Base-by-base conservation (phyloP, 1,139 yeast species). In the Suhomyces ambrosiae region DNA sequence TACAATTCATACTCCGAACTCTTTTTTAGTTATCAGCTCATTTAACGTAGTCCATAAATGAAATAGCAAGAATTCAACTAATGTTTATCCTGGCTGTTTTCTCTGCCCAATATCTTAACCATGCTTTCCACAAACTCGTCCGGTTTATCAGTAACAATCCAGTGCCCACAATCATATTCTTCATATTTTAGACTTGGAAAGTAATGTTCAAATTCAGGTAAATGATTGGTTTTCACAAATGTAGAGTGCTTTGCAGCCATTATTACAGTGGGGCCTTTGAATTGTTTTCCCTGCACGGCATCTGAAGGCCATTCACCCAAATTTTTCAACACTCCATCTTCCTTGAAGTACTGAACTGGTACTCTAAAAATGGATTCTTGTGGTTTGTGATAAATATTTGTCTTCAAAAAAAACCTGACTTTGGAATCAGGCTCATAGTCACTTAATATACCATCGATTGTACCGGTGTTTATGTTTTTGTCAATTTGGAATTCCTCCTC, bases 241-340 rank as follows among this genome's bases (percentile, higher is more conserved):
- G 63, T 58, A 2, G 79, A 71, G 17, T 62, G 47, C n/a, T 55
- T 49, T 3, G 72, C 79, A 40, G 62, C 62, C 49, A 75, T 54
- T 23, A 75, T 67, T 40, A 69, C 51, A 4, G 67, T 65, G 2
- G 77, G 75, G 17, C 66, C 67, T 1, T 46, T 33, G 46, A 56
- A 74, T 19, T 38, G 46, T 9, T 43, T 33, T 7, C 53, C 56
- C 4, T 41, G 41, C 2, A 63, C 56, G 10, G 39, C 43, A 3
- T 52, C 48, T 5, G 37, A 44, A 8, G 80, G 80, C 79, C 80
- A 76, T 11, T 61, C 61, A 3, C 70, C 70, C 49, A 72, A 50
- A 9, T 59, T 55, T 2, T 52, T 50, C 9, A 69, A 49, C 7
- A 63, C 53, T 15, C 60, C 53, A 37, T 64, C 59, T 16, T 48